Evolutionary conservation across 129 eudicot species (phyloP).

Genomic region (Pseudognaphalium luteoalbum): DNA sequence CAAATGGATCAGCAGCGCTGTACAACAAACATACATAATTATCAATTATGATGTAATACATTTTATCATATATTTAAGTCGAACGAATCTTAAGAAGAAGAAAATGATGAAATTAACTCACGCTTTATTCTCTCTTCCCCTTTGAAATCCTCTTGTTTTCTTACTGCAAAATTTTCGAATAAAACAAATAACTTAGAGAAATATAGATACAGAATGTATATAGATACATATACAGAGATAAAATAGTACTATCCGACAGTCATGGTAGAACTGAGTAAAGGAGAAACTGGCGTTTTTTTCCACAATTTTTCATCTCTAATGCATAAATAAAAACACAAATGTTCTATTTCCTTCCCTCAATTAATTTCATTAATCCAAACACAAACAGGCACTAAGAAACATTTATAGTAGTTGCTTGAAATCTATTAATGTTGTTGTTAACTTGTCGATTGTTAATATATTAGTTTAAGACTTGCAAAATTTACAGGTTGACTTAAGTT

Average conservation of each 20-base stretch:
- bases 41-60: background rate
- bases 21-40: background rate
- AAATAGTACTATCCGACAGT: background rate
- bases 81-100: background rate
- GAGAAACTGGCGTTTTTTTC: background rate
- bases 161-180: background rate
- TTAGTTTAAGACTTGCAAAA: no score
- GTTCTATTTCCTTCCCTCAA: no score
- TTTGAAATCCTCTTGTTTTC: conserved; percentile 3
- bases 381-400: no score
- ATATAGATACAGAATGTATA: background rate
- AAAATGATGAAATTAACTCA: background rate
- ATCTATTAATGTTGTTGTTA: no score
- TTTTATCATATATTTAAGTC: background rate
- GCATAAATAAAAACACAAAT: no score
- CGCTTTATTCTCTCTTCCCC: conserved; percentile 1
- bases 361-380: no score
- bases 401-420: no score
- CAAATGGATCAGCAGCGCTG: background rate
- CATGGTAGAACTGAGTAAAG: background rate
- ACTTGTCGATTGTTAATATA: no score
- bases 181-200: background rate
- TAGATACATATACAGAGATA: background rate
- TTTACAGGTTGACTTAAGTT: no score
- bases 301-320: no score